These are phyloP conservation scores for Fusarium hostae DNA, from an alignment of 2,329 filamentous ascomycete species.

Conservation along the genomic window DNA sequence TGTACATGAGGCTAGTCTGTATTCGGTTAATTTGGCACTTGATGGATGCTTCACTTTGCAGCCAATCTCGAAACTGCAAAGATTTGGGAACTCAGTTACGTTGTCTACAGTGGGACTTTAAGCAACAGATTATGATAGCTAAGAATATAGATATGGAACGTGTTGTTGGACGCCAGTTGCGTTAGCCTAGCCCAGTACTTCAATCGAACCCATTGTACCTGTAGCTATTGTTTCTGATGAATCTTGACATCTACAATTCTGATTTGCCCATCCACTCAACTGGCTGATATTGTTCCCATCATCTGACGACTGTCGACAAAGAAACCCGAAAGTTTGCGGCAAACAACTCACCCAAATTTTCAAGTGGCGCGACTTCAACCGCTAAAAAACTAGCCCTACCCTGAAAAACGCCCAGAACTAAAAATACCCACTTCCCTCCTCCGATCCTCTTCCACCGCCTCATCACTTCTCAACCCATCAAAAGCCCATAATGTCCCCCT, in stretches of 20 bases:
- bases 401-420: slow-evolving; percentile 1
- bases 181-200: no score
- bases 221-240: rapidly evolving
- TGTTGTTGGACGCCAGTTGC: rapidly evolving
- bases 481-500: slow-evolving; percentile 5
- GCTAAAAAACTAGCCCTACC: slow-evolving; percentile 18
- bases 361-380: slow-evolving; percentile 7
- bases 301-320: neutral
- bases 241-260: rapidly evolving
- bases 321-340: neutral
- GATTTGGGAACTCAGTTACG: neutral
- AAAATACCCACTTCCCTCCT: slow-evolving; percentile 31
- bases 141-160: rapidly evolving
- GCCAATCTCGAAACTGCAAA: slow-evolving; percentile 1
- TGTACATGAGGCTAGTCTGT: neutral
- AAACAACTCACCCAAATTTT: neutral
- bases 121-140: rapidly evolving
- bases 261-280: no score
- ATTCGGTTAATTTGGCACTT: neutral
- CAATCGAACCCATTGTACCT: rapidly evolving
- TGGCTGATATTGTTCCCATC: neutral
- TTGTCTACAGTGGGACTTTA: no score
- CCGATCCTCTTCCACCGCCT: slow-evolving; percentile 21
- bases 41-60: neutral
- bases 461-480: neutral